A percentile compares a stretch with the other conserved stretches of the same genome.
These are phyloP conservation scores for Circinella umbellata DNA, from an alignment of 371 early-diverging fungal genomes.

Conservation along the genomic window DNA sequence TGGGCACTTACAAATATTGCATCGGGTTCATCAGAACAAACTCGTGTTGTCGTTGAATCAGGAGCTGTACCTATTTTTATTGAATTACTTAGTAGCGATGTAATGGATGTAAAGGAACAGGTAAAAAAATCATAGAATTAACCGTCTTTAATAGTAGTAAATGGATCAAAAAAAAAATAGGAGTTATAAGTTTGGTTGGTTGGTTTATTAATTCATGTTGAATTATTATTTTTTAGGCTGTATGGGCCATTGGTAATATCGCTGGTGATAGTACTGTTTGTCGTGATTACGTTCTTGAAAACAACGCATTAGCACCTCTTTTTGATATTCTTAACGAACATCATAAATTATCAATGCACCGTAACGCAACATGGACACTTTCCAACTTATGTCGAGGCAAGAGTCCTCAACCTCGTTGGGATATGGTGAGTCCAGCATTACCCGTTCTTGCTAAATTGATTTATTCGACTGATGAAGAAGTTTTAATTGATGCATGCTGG, in stretches of 20 bases:
- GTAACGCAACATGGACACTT: slow-evolving; percentile 99
- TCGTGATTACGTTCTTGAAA: slow-evolving; percentile 92
- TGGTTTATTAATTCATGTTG: neutral
- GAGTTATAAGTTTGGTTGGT: neutral
- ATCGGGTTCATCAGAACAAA: slow-evolving; percentile 97
- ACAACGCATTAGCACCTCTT: slow-evolving; percentile 87
- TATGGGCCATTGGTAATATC: slow-evolving; percentile 99
- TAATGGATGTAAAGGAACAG: slow-evolving; percentile 96
- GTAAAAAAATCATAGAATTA: no score
- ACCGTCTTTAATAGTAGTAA: neutral
- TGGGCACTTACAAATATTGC: slow-evolving; percentile 99
- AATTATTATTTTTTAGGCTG: slow-evolving; percentile 64
- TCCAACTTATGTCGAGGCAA: slow-evolving; percentile 99
- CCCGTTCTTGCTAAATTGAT: slow-evolving; percentile 88
- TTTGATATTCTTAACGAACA: slow-evolving; percentile 81
- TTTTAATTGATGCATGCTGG: slow-evolving; percentile 98
- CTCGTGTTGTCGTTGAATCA: slow-evolving; percentile 89
- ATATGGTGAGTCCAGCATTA: slow-evolving; percentile 80
- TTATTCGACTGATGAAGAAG: slow-evolving; percentile 90
- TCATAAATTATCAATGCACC: slow-evolving; percentile 93
- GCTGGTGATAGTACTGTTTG: slow-evolving; percentile 98
- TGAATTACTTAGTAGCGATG: slow-evolving; percentile 83
- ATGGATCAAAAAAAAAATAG: no score
- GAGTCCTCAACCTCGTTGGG: slow-evolving; percentile 96
- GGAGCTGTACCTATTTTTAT: slow-evolving; percentile 95